Conservation (phyloP, 371 early-diverging fungal genomes). For the Mortierella sp. region DNA sequence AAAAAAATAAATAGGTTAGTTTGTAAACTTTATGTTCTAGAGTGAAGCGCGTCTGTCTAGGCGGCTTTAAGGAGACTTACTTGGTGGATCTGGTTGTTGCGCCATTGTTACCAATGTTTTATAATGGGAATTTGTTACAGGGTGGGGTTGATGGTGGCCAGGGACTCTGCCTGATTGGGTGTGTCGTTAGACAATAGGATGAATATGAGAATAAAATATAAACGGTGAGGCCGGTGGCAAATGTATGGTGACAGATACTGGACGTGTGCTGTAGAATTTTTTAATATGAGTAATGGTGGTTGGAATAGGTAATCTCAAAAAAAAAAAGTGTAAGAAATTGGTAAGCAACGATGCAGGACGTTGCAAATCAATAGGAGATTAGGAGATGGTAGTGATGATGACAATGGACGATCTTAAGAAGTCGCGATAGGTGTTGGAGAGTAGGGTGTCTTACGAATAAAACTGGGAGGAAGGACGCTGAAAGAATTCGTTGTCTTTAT, state of each 20-base stretch:
- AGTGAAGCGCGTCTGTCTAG: background rate
- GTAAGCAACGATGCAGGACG: background rate
- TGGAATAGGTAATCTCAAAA: background rate
- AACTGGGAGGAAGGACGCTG: too few relatives aligned
- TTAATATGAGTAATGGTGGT: too few relatives aligned
- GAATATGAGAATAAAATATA: too few relatives aligned
- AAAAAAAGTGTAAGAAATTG: background rate
- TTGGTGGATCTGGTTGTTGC: conserved; percentile 10
- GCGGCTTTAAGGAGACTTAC: conserved; percentile 6
- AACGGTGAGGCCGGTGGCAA: too few relatives aligned
- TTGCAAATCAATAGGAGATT: background rate
- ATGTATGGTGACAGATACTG: too few relatives aligned
- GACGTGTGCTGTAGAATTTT: too few relatives aligned
- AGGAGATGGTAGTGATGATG: too few relatives aligned
- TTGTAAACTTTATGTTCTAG: background rate
- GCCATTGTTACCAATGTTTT: conserved; percentile 12
- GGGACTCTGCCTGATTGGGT: background rate
- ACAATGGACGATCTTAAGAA: too few relatives aligned
- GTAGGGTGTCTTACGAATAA: too few relatives aligned
- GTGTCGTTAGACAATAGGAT: background rate
- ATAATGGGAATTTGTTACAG: background rate
- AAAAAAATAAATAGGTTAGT: background rate
- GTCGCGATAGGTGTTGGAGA: too few relatives aligned
- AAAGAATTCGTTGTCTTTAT: background rate
- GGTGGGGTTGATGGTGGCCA: background rate